Evolutionary conservation across 75 land plant genomes (phyloP), one percentile per base, ranked within the genome.

Genomic region (Pseudotsuga menziesii): DNA sequence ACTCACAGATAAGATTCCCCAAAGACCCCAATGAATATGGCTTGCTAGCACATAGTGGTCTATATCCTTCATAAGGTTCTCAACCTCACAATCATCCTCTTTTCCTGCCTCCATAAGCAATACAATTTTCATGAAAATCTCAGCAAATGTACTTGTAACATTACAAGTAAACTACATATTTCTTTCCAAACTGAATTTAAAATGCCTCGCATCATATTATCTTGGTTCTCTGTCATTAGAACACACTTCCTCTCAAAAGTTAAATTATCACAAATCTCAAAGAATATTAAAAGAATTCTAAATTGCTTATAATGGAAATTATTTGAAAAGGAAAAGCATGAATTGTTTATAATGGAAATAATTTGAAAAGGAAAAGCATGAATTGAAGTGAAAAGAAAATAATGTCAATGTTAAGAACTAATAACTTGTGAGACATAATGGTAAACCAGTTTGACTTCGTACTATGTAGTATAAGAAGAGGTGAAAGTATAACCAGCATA

Each of bases 1-100:
- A 58, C 84, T 72, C 70, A 81, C 85, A 72, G 85, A 84, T 52
- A 84, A 60, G 57, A 84, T 82, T 15, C 85, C 85, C 85, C 85
- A 84, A 55, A 84, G 79, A 25, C 74, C 85, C 85, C 85, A 84
- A 69, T 82, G 85, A 20, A 84, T 64, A 60, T 84, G 85, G 75
- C 84, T 84, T 23, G 85, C 84, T 35, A 84, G 76, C 12, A 76
- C 84, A 73, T 76, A 84, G n/a, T 57, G 70, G 16, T 84, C 79
- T 63, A 77, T 79, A 17, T 82, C 83, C 36, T 63, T 61, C 84
- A 81, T 61, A 12, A 82, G 79, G 35, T 44, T 55, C 60, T 84
- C 85, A 56, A 81, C 73, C 17, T 84, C 72, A 3, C 72, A 39
- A 19, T 67, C 22, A 41, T 39, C 44, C 7, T 12, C 70, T 35